phyloP scores from a whole-genome alignment of 1,139 yeast species.

The Candida pseudoviswanathii region DNA sequence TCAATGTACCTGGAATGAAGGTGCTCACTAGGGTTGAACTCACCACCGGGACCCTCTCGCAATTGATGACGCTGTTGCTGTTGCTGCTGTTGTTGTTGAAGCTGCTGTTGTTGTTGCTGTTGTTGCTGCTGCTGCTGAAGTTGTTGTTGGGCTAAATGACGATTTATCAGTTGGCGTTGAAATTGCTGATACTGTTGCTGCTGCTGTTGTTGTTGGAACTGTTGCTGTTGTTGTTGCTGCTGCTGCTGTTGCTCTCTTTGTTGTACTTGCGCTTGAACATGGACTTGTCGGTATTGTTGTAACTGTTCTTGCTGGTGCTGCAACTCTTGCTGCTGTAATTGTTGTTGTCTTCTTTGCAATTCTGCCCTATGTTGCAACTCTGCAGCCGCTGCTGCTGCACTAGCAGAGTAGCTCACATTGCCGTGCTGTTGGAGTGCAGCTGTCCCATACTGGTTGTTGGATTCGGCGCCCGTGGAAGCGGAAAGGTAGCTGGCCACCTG shows the following conservation, averaged over 20 bases:
- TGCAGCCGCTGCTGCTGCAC: conserved; percentile 20
- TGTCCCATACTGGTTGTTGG: conserved; percentile 14
- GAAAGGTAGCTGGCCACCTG: conserved; percentile 13
- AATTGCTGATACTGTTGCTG: conserved; percentile 23
- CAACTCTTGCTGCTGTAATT: conserved; percentile 26
- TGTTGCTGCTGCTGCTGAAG: not conserved
- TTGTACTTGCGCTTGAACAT: conserved; percentile 14
- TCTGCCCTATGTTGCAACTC: conserved; percentile 26
- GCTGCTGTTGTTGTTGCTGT: conserved; percentile 2
- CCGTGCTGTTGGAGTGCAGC: conserved; percentile 38
- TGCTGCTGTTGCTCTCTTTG: conserved; percentile 18
- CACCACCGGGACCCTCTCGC: conserved; percentile 8
- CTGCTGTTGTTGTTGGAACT: conserved; percentile 24
- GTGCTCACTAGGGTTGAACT: conserved; percentile 17
- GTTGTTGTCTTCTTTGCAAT: conserved; percentile 33
- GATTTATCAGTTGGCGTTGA: conserved; percentile 16
- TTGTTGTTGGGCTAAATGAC: conserved; percentile 16
- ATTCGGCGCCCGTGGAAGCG: not conserved
- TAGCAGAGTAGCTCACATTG: conserved; percentile 29
- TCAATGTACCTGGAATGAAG: conserved; percentile 38
- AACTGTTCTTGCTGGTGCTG: conserved; percentile 24
- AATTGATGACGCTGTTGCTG: conserved; percentile 12
- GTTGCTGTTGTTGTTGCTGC: conserved; percentile 3
- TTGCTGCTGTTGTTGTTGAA: conserved; percentile 7
- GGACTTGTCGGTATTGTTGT: conserved; percentile 17